Percentiles rank a stretch among this genome's conserved stretches.
phyloP scores from a whole-genome alignment of 2,329 filamentous ascomycete species.

The Alternaria postmessia region DNA sequence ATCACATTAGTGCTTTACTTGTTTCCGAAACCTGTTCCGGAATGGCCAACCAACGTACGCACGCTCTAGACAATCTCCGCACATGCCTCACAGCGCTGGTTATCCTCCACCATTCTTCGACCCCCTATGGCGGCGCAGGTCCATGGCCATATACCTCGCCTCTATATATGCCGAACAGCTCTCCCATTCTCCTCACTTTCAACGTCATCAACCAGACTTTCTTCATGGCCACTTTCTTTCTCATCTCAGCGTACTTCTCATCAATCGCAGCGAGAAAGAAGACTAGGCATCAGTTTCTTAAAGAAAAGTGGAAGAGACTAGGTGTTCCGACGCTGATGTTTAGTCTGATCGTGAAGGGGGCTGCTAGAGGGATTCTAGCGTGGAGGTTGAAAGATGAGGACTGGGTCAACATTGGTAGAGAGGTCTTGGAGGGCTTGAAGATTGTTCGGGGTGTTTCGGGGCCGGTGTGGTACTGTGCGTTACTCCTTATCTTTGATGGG shows the following conservation, averaged over 20 bases:
- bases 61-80: constrained; percentile 32
- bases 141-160: constrained; percentile 21
- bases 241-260: constrained; percentile 31
- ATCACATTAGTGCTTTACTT: not conserved
- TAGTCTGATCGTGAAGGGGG: constrained; percentile 9
- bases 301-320: constrained; percentile 27
- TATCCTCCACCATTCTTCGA: constrained; percentile 26
- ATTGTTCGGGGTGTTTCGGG: constrained; percentile 22
- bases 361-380: constrained; percentile 9
- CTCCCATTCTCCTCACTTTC: constrained; percentile 18
- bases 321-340: constrained; percentile 25
- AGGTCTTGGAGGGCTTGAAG: constrained; percentile 7
- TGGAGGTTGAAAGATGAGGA: constrained; percentile 2
- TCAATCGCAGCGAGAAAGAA: constrained; percentile 14
- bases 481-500: constrained; percentile 27
- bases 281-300: constrained; percentile 3
- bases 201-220: constrained; percentile 30
- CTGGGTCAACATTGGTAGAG: not conserved
- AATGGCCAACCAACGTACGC: constrained; percentile 8
- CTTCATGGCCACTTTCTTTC: constrained; percentile 34
- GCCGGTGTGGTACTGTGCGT: constrained; percentile 30
- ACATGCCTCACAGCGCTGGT: constrained; percentile 30
- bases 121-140: constrained; percentile 31
- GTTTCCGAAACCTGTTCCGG: not conserved
- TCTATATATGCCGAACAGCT: constrained; percentile 4